Base-by-base conservation (phyloP, 257 asterid species). In the Solanum pennellii region DNA sequence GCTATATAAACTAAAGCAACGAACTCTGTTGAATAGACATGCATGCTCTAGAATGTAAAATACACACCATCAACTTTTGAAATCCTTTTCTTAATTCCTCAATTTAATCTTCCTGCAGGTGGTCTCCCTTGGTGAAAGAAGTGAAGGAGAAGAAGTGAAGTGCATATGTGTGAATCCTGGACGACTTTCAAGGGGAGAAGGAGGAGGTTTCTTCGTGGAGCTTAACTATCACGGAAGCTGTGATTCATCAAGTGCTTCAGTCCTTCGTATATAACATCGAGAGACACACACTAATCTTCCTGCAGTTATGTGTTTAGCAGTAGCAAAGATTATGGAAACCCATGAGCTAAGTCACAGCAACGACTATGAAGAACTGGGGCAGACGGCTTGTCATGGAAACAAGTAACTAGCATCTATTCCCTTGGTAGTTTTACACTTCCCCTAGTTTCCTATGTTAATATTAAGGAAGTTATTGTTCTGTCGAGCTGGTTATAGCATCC, bases 141-240 rank as follows among this genome's bases (percentile, higher is more conserved):
- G 90, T 41, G 96, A 91, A 42, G 96, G 86, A 83, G 98, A 92
- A 86, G 92, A 91, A 87, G 83, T 76, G 27, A 93, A 95, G 90
- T 97, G 97, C 92, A 94, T 97, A 65, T 95, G 98, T 85, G 91
- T 95, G 20, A 97, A 96, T 90, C 99, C 99, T n/a, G 98, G 98
- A 66, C 92, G 97, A 90, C 94, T 97, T 52, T 95, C 99, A 69
- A 91, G 98, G 90, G 99, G 99, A 9, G 99, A 94, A 91, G 99
- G 99, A 69, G 99, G 98, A n/a, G 99, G 99, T 83, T 97, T 92
- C 92, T 97, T 97, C 62, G 97, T 92, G 42, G 99, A 95, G 93
- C 92, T 97, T 75, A 93, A 94, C 91, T 95, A 94, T 89, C 91
- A 88, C 9, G 94, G 89, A 65, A 91, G 87, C 65, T 92, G 96